These are phyloP conservation scores for Penicillium sp. DNA, from an alignment of 2,329 filamentous ascomycete genomes.

Conservation along the genomic window DNA sequence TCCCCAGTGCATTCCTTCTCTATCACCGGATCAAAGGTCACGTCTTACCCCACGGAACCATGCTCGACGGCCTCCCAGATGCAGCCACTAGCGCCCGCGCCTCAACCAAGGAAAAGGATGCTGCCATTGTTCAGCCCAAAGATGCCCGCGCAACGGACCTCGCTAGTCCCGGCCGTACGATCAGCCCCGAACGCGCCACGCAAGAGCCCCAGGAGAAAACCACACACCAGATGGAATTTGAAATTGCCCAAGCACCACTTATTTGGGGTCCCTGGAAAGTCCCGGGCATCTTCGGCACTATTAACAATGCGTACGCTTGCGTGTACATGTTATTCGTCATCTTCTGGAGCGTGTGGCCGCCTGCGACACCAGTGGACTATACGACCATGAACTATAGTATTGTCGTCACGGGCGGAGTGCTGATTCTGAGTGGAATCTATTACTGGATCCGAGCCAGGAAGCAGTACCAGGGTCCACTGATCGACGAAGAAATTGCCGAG, in stretches of 20 bases:
- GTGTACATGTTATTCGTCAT: conserved; percentile 50
- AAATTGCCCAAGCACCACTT: conserved; percentile 26
- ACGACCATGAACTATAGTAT: conserved; percentile 47
- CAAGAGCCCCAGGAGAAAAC: conserved; percentile 6
- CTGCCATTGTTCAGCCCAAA: conserved; percentile 15
- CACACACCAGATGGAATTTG: conserved; percentile 12
- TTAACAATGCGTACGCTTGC: conserved; percentile 52
- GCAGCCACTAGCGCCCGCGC: conserved; percentile 7
- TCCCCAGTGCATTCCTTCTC: conserved; percentile 29
- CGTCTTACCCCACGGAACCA: conserved; percentile 36
- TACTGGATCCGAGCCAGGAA: conserved; percentile 42
- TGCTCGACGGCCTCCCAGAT: conserved; percentile 20
- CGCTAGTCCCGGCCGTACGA: conserved; percentile 2
- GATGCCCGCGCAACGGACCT: conserved; percentile 8
- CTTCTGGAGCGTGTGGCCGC: conserved; percentile 53
- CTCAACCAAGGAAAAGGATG: conserved; percentile 9
- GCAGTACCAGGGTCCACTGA: conserved; percentile 45
- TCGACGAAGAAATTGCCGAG: conserved; percentile 26
- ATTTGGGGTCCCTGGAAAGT: conserved; percentile 54
- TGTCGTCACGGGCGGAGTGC: conserved; percentile 41
- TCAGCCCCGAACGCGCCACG: conserved; percentile 23
- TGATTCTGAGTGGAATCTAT: conserved; percentile 46
- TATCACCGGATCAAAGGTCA: conserved; percentile 34
- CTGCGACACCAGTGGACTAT: conserved; percentile 28
- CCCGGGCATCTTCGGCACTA: conserved; percentile 46